Evolutionary conservation across 257 asterid genomes (phyloP).

Genomic region (Ocimum tenuiflorum): DNA sequence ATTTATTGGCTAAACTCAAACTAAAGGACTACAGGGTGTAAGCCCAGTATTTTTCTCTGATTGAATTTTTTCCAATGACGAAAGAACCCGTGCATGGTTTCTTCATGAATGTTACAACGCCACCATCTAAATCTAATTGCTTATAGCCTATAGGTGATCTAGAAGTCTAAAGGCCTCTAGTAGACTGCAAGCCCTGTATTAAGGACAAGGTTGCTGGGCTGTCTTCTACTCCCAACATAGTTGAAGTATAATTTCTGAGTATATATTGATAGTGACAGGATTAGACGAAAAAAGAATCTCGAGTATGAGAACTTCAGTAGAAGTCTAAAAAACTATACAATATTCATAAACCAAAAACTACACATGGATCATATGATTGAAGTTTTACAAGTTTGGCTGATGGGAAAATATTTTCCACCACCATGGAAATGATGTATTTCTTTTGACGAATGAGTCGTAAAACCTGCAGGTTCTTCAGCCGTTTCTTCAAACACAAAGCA

Average conservation of each 20-base stretch:
- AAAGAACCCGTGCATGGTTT: background rate
- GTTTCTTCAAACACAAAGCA: background rate
- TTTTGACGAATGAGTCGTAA: background rate
- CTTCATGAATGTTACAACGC: background rate
- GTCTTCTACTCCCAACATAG: background rate
- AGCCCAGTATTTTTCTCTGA: background rate
- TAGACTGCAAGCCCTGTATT: background rate
- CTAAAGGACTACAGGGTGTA: background rate
- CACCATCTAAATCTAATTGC: background rate
- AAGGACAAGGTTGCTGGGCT: background rate
- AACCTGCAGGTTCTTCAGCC: background rate
- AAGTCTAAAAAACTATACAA: background rate
- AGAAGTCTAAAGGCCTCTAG: background rate
- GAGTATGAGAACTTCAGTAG: background rate
- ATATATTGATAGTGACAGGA: background rate
- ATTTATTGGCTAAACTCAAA: background rate
- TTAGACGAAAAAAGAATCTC: constrained; percentile 17
- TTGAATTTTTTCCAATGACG: background rate
- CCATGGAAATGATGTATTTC: no score
- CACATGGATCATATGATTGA: background rate
- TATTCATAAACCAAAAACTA: background rate
- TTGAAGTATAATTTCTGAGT: background rate
- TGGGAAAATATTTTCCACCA: no score
- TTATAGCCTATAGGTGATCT: background rate
- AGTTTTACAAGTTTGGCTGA: background rate